phyloP scores from a whole-genome alignment of 441 rosid species.

The Biscutella auriculata region DNA sequence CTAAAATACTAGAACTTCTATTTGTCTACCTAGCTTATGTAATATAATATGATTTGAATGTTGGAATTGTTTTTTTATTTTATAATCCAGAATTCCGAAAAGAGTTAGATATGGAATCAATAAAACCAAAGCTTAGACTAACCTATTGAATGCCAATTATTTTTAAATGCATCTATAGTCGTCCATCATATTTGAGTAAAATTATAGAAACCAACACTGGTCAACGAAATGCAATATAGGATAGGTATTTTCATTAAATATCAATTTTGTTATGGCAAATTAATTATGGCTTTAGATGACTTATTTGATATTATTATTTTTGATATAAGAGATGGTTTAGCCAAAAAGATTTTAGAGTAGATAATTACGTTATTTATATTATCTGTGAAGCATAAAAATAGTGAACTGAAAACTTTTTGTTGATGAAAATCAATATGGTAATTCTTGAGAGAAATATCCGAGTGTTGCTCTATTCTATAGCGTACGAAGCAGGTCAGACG shows the following conservation, averaged over 20 bases:
- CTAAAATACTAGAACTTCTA: too few species aligned
- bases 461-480: neutral
- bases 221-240: neutral
- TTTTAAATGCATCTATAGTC: too few species aligned
- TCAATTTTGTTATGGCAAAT: neutral
- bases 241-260: neutral
- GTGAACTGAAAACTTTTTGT: neutral
- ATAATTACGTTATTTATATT: neutral
- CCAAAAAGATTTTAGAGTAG: neutral
- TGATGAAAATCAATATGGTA: neutral
- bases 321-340: neutral
- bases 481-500: neutral
- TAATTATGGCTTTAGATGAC: neutral
- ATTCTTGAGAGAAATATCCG: neutral
- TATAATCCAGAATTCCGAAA: too few species aligned
- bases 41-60: neutral
- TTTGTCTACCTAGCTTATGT: neutral
- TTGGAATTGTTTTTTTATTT: too few species aligned
- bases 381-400: neutral
- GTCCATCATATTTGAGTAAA: too few species aligned
- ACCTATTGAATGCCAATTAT: too few species aligned
- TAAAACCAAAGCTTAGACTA: too few species aligned
- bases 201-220: constrained; percentile 6
- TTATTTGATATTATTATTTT: neutral
- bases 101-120: too few species aligned